Evolutionary conservation across 192 early-diverging fungal species (phyloP), one percentile per base, ranked within the genome.

Genomic region (Rhizophagus clarus): DNA sequence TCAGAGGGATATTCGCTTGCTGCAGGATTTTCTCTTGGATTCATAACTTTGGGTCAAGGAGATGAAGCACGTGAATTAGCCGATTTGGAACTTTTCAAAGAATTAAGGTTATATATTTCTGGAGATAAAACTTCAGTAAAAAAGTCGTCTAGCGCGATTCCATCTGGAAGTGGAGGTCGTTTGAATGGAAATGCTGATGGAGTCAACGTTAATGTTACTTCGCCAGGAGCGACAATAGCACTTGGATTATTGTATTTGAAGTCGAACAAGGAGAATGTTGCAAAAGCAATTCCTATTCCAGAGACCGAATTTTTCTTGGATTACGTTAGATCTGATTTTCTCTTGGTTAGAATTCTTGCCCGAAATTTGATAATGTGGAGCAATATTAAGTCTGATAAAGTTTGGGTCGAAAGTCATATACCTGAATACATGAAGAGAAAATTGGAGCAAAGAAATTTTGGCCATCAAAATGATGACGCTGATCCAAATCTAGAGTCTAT

Each of bases 191-290:
- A 74, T 26, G 76, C 29, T 51, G 75, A 68, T 49, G 60, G 73
- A 24, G 79, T 82, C 49, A 87, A 88, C n/a, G 67, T 90, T 22
- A 89, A 89, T 49, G 69, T 89, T 8, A 88, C 89, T 1, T 85
- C 89, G 10, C 82, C 86, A 17, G 91, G 92, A n/a, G 90, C 94
- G 0, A 90, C 91, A 11, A 89, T 97, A 31, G 97, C 97, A 0
- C 82, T 98, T 22, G 95, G 91, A 0, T 84, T 98, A 26, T 92
- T 94, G 81, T 97, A 92, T 78, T 84, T 98, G 49, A 95, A 93
- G 60, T 93, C 95, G 22, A 90, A 93, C 81, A 91, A 96, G 76
- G 37, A 62, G 8, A 74, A 83, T 22, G 86, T 95, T 1, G 95
- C 96, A 0, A 81, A 89, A 6, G 88, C 88, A 20, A 85, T 98